Evolutionary conservation across 31 red algal species (phyloP).

Genomic region (Odonthalia washingtoniensis): DNA sequence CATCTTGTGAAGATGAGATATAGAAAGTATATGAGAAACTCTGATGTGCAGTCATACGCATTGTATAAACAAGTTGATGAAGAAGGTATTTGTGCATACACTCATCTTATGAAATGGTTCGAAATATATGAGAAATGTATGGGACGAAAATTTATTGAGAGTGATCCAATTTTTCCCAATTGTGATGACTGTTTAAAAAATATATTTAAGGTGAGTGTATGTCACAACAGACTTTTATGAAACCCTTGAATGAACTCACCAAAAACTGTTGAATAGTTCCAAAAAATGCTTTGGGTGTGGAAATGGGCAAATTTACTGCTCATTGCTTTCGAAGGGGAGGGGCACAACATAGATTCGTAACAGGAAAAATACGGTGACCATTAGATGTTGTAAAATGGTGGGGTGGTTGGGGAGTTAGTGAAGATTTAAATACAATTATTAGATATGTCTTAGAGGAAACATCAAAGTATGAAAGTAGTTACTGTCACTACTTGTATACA

Average conservation of each 20-base stretch:
- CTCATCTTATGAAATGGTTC: background rate
- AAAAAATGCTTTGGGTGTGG: background rate
- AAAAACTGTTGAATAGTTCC: background rate
- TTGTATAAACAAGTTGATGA: background rate
- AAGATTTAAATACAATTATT: constrained; percentile 19
- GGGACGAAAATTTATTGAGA: background rate
- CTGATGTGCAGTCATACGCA: background rate
- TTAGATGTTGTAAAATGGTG: constrained; percentile 3
- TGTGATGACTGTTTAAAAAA: background rate
- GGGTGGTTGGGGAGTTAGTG: background rate
- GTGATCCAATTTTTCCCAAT: constrained; percentile 8
- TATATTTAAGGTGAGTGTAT: background rate
- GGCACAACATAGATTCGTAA: constrained; percentile 10
- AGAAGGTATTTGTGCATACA: background rate
- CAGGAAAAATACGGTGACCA: background rate
- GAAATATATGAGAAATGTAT: background rate
- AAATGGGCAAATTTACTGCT: background rate
- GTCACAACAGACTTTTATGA: constrained; percentile 8
- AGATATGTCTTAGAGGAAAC: constrained; percentile 18
- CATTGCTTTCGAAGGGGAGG: constrained; percentile 12
- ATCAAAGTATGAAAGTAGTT: background rate
- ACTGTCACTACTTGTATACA: background rate
- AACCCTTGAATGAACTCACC: background rate
- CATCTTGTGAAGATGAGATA: background rate
- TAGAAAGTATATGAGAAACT: background rate